A percentile compares a stretch with the other conserved stretches of the same genome.
Evolutionary conservation across 1,284 basidiomycete species (phyloP).

Genomic region (Erythrobasidium hasegawianum): DNA sequence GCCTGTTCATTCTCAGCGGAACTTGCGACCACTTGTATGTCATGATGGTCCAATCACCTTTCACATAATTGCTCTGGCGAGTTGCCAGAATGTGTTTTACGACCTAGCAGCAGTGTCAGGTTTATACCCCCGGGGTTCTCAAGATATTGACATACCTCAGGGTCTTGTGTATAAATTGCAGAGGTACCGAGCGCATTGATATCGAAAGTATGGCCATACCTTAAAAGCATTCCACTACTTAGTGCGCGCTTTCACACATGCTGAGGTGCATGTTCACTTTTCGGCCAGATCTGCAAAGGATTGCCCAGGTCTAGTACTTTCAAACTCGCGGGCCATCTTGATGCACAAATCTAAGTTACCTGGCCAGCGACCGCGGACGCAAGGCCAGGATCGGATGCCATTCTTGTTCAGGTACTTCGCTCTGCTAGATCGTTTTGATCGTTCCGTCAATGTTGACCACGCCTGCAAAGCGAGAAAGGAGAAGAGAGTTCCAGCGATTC

Average conservation of each 20-base stretch:
- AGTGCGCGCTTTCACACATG: neutral
- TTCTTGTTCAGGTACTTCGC: neutral
- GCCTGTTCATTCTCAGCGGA: neutral
- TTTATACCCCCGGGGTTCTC: neutral
- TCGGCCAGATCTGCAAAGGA: neutral
- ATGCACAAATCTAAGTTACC: neutral
- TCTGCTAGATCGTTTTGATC: too few species aligned
- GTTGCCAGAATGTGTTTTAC: neutral
- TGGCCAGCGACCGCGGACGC: neutral
- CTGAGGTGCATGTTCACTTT: neutral
- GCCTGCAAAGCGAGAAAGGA: too few species aligned
- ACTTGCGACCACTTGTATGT: too few species aligned
- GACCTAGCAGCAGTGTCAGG: neutral
- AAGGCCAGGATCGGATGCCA: neutral
- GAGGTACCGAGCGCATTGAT: neutral
- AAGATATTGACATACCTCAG: neutral
- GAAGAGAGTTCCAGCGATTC: too few species aligned
- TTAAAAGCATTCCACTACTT: neutral
- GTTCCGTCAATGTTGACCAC: too few species aligned
- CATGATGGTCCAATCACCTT: too few species aligned
- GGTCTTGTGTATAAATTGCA: conserved; percentile 2
- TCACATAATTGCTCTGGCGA: neutral
- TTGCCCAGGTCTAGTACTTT: neutral
- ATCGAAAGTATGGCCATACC: conserved; percentile 7
- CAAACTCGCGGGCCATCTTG: neutral